A percentile compares a stretch with the other conserved stretches of the same genome.
Evolutionary conservation across 1,284 basidiomycete genomes (phyloP).

Genomic region (Abortiporus biennis): DNA sequence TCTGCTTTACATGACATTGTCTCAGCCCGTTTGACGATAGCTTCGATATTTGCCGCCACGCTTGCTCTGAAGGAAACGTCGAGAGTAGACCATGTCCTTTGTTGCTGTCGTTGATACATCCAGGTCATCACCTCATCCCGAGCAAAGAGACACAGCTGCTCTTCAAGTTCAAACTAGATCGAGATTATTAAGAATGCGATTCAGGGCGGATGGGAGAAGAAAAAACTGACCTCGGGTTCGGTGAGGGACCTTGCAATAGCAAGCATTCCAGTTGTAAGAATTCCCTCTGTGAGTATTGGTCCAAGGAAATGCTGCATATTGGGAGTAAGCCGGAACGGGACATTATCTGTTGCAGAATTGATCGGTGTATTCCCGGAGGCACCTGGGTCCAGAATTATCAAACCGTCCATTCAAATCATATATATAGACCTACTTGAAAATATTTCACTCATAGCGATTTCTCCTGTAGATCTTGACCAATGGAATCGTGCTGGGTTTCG

Average conservation of each 20-base stretch:
- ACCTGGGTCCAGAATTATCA: too few species aligned
- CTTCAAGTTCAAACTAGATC: slow-evolving; percentile 79
- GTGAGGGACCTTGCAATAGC: slow-evolving; percentile 89
- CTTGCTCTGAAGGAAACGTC: slow-evolving; percentile 65
- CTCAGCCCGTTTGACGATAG: slow-evolving; percentile 82
- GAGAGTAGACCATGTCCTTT: slow-evolving; percentile 38
- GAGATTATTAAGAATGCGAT: not conserved
- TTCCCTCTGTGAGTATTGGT: slow-evolving; percentile 85
- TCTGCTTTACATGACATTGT: slow-evolving; percentile 82
- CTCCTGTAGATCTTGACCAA: slow-evolving; percentile 83
- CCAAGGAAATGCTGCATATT: slow-evolving; percentile 96
- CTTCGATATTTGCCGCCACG: slow-evolving; percentile 72
- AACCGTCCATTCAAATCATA: too few species aligned
- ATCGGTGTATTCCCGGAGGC: too few species aligned
- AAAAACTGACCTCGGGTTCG: slow-evolving; percentile 75
- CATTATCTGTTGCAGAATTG: too few species aligned
- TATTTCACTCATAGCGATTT: slow-evolving; percentile 88
- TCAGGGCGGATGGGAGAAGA: not conserved
- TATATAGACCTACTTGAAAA: slow-evolving; percentile 81
- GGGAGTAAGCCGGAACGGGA: slow-evolving; percentile 96
- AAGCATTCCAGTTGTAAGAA: slow-evolving; percentile 84
- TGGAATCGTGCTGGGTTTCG: slow-evolving; percentile 86
- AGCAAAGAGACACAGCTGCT: slow-evolving; percentile 85
- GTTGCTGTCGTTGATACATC: slow-evolving; percentile 36
- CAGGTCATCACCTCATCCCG: slow-evolving; percentile 89